Evolutionary conservation across 495 filamentous ascomycete species (phyloP).

Genomic region (Letharia columbiana): DNA sequence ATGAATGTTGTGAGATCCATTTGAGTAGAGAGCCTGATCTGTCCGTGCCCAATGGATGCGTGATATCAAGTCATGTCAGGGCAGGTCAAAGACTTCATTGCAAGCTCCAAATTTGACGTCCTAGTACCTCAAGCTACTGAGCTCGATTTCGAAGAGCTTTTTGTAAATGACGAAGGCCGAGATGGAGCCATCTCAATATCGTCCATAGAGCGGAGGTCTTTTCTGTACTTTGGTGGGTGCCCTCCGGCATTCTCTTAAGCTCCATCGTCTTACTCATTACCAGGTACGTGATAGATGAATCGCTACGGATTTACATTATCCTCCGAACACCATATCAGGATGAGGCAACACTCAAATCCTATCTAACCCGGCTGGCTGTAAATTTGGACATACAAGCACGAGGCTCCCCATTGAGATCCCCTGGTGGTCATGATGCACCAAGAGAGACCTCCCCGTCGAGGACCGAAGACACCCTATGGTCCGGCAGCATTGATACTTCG

Average conservation of each 20-base stretch:
- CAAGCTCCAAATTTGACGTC: slow-evolving; percentile 66
- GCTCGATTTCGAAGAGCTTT: slow-evolving; percentile 53
- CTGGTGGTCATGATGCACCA: slow-evolving; percentile 28
- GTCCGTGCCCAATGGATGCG: background rate
- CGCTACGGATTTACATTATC: slow-evolving; percentile 61
- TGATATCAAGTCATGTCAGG: slow-evolving; percentile 9
- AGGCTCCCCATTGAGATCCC: slow-evolving; percentile 43
- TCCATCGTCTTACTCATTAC: slow-evolving; percentile 52
- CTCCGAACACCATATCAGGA: slow-evolving; percentile 58
- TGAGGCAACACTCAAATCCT: slow-evolving; percentile 48
- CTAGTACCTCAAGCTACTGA: slow-evolving; percentile 64
- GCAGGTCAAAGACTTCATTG: slow-evolving; percentile 47
- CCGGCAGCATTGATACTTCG: slow-evolving; percentile 47
- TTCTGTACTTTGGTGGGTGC: slow-evolving; percentile 64
- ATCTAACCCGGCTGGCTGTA: slow-evolving; percentile 55
- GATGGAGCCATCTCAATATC: slow-evolving; percentile 39
- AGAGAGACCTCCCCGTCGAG: slow-evolving; percentile 29
- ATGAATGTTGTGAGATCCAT: background rate
- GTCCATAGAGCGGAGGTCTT: slow-evolving; percentile 41
- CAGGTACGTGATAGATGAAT: slow-evolving; percentile 62
- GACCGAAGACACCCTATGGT: slow-evolving; percentile 58
- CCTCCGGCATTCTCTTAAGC: slow-evolving; percentile 23
- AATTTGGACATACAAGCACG: slow-evolving; percentile 64
- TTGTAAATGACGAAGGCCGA: slow-evolving; percentile 43
- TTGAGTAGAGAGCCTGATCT: background rate